Base-by-base conservation (phyloP, 2,329 filamentous ascomycete species). In the Annulohypoxylon truncatum region DNA sequence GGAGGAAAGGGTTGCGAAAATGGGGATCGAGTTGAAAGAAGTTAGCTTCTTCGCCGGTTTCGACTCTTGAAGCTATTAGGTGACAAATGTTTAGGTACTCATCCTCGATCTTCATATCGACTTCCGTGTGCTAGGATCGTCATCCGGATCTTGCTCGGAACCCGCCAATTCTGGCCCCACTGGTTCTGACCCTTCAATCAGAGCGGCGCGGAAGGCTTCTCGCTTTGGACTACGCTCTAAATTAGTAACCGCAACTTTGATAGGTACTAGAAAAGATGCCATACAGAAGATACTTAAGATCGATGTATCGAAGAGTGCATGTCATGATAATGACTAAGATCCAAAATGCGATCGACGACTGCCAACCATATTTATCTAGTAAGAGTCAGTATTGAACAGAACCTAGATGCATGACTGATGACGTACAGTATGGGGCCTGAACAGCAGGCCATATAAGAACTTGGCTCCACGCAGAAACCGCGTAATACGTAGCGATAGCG, bases 361-460 rank as follows among this genome's bases (percentile, higher is more conserved):
- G 82, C 83, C 82, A 85, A 7, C 82, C 83, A 52, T 82, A 82
- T 54, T 78, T 77, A 61, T 82, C 79, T 80, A 15, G 2, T n/a
- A 35, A 38, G 22, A 6, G 44, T 65, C 8, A 63, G 44, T 8
- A 24, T 55, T 7, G n/a, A 33, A 2, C 8, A n/a, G 35, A 24
- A 40, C 22, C 0, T 4, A 42, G 28, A 12, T 24, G 20, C 18
- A 28, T 1, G 2, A 35, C 5, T 7, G 4, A 26, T 33, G 13
- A 72, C 79, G 71, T 74, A 78, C 81, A 85, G 51, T 81, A 82
- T 0, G 83, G 84, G 2, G 83, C 84, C 64, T 85, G 80, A 1
- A 76, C 78, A 1, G 84, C 83, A 2, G 84, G 84, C 84, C 84
- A 85, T 1, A 84, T 80, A 1, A 85, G 75, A 2, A 85, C 82